Base-by-base conservation (phyloP, 192 early-diverging fungal genomes). In the Coemansia aciculifera region DNA sequence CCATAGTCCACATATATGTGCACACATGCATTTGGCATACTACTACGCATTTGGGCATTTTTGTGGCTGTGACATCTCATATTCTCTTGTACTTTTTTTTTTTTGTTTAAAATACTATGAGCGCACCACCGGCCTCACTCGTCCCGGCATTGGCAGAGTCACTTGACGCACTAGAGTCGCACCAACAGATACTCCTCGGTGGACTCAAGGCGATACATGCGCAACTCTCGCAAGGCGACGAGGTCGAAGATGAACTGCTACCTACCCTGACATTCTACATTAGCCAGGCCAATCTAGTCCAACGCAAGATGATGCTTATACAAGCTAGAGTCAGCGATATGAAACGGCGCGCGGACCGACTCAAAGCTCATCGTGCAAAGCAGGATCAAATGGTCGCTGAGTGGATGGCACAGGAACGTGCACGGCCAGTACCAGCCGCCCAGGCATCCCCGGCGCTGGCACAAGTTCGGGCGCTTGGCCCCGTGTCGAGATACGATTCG, bases 221-320 rank as follows among this genome's bases (percentile, higher is more conserved):
- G n/a, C 51, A 54, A 52, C 70, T 81, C 31, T 44, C 38, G 10
- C 48, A 49, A 7, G 39, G 67, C n/a, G 64, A 43, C n/a, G 54
- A 65, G 5, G 60, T 38, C 39, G 24, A 37, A 21, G 31, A 39
- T 7, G 79, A 81, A 56, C 79, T 81, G 4, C 4, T 76, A 36
- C 15, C 67, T 0, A 81, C 79, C 21, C 62, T 81, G 23, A 70
- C 79, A 5, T 48, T 62, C 62, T 81, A 81, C 52, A 66, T 73
- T 34, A 73, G 59, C 68, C 73, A 81, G 51, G 74, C 79, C 44
- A 70, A 67, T 21, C 15, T 52, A 29, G 60, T 76, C 0, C 79
- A 73, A 62, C 73, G 79, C 12, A 67, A 71, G 34, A 81, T 81
- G 74, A 42, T 67, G 68, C 71, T 81, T 42, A 69, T 81, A 39